A percentile compares a stretch with the other conserved stretches of the same genome.
phyloP scores from a whole-genome alignment of 306 rosid species.

The Adenanthera pavonina region DNA sequence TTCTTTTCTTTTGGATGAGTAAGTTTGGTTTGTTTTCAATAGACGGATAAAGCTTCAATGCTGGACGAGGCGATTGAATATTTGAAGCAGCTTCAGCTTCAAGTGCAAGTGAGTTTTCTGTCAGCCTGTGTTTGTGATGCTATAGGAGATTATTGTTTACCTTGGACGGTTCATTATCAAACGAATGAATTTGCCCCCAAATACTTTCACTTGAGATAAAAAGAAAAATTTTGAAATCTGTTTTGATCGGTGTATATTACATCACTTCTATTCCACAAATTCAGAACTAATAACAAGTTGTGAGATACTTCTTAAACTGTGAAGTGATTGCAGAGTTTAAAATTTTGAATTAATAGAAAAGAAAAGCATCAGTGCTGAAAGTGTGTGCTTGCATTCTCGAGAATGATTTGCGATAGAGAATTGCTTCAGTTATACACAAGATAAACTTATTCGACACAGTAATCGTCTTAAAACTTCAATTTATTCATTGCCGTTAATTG shows the following conservation, averaged over 20 bases:
- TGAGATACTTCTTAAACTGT: background rate
- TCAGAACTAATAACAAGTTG: constrained; percentile 1
- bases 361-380: background rate
- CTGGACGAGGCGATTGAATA: constrained; percentile 93
- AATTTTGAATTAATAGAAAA: background rate
- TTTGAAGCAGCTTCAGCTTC: constrained; percentile 98
- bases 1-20: constrained; percentile 22
- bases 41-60: constrained; percentile 99
- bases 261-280: constrained; percentile 9
- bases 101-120: constrained; percentile 67
- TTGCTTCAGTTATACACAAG: constrained; percentile 18
- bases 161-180: background rate
- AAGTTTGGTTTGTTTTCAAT: constrained; percentile 30
- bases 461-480: background rate
- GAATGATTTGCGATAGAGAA: constrained; percentile 1
- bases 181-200: background rate
- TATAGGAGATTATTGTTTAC: background rate
- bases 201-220: background rate
- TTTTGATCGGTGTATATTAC: constrained; percentile 16
- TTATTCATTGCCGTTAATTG: background rate
- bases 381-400: constrained; percentile 14
- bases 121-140: constrained; percentile 22
- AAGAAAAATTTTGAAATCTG: constrained; percentile 15
- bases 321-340: background rate
- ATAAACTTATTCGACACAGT: background rate